Percentiles rank a stretch among this genome's conserved stretches.
These are phyloP conservation scores for Mediolabrus comicus DNA, from an alignment of 108 stramenopile genomes.

Conservation along the genomic window DNA sequence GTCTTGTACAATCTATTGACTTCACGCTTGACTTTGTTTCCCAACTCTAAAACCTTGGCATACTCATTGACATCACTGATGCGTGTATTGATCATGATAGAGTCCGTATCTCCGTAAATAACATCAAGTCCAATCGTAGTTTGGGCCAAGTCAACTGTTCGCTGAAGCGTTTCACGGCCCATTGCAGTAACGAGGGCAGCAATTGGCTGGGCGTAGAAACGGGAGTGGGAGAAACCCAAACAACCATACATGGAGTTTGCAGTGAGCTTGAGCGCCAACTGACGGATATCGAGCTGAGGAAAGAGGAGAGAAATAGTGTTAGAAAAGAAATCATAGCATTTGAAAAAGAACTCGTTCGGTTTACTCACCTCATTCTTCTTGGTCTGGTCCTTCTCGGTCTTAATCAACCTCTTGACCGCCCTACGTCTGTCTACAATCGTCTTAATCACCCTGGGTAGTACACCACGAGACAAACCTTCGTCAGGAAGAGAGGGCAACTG, in stretches of 20 bases:
- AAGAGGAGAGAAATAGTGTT: slow-evolving; percentile 4
- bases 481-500: slow-evolving; percentile 90
- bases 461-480: slow-evolving; percentile 74
- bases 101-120: slow-evolving; percentile 99
- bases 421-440: slow-evolving; percentile 94
- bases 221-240: slow-evolving; percentile 94
- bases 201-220: slow-evolving; percentile 98
- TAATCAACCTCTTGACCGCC: slow-evolving; percentile 89
- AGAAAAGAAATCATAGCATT: not conserved
- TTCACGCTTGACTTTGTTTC: slow-evolving; percentile 92
- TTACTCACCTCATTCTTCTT: slow-evolving; percentile 76
- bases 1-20: slow-evolving; percentile 98
- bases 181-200: slow-evolving; percentile 97
- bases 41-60: slow-evolving; percentile 69
- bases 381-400: slow-evolving; percentile 75
- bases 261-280: slow-evolving; percentile 97
- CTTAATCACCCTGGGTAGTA: slow-evolving; percentile 96
- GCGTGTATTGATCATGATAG: slow-evolving; percentile 99
- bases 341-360: not conserved
- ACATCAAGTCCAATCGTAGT: slow-evolving; percentile 94
- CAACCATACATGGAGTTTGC: slow-evolving; percentile 99
- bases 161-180: slow-evolving; percentile 97
- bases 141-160: slow-evolving; percentile 94
- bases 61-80: slow-evolving; percentile 76
- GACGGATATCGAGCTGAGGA: slow-evolving; percentile 93